phyloP scores from a whole-genome alignment of 352 stramenopile genomes.

The Phytophthora boehmeriae region DNA sequence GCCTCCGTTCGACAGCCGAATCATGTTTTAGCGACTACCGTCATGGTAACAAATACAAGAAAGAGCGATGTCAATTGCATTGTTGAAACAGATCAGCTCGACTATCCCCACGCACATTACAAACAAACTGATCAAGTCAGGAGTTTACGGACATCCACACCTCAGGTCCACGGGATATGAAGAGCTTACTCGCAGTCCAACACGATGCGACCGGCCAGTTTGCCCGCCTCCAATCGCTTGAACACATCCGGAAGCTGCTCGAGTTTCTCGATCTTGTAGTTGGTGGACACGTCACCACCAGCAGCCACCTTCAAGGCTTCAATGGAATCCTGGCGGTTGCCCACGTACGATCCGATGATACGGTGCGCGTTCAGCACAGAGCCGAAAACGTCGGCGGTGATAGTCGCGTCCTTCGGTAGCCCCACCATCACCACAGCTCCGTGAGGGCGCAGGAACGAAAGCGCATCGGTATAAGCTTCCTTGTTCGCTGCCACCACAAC shows the following conservation, averaged over 20 bases:
- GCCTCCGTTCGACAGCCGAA: constrained; percentile 9
- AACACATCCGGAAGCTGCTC: constrained; percentile 38
- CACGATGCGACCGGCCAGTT: constrained; percentile 41
- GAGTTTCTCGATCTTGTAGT: constrained; percentile 35
- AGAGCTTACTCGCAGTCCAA: constrained; percentile 38
- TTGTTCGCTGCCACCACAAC: constrained; percentile 75
- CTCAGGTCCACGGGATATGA: not conserved
- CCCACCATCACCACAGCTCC: constrained; percentile 73
- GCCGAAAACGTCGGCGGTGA: constrained; percentile 31
- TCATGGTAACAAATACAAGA: not conserved
- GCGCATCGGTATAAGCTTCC: constrained; percentile 48
- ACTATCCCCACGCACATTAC: not conserved
- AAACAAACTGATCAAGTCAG: not conserved
- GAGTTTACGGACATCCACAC: not conserved
- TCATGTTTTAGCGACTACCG: constrained; percentile 21
- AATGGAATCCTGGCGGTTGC: constrained; percentile 57
- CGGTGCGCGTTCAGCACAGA: constrained; percentile 38
- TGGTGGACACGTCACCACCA: constrained; percentile 41
- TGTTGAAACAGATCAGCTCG: not conserved
- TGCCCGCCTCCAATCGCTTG: constrained; percentile 37
- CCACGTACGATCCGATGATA: constrained; percentile 60
- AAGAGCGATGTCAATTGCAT: not conserved
- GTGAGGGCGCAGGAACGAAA: constrained; percentile 64
- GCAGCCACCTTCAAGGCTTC: constrained; percentile 54
- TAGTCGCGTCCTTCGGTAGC: constrained; percentile 46